Conservation (phyloP, 2,329 filamentous ascomycete genomes). For the Rasamsonia emersonii region DNA sequence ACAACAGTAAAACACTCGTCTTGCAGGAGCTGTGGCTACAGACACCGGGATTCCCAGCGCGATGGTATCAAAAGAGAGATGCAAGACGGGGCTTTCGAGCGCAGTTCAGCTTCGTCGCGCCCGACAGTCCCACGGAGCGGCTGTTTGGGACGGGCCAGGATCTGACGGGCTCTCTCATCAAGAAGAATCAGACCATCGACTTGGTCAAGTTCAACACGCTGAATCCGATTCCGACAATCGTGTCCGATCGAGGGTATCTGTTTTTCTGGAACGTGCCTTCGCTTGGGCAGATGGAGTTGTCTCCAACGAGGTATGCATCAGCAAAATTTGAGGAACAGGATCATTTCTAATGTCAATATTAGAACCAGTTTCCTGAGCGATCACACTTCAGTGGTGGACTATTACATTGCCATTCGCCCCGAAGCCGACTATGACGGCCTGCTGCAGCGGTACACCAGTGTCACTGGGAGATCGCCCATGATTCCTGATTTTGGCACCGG, state of each 20-base stretch:
- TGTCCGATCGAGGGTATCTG: conserved; percentile 52
- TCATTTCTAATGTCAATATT: no score
- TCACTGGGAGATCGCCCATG: conserved; percentile 48
- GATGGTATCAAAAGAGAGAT: conserved; percentile 28
- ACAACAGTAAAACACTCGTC: conserved; percentile 27
- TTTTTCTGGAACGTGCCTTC: conserved; percentile 57
- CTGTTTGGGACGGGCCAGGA: conserved; percentile 59
- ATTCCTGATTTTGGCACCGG: conserved; percentile 59
- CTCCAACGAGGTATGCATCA: conserved; percentile 44
- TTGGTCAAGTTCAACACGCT: conserved; percentile 58
- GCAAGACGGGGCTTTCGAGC: conserved; percentile 27
- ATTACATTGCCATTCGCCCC: conserved; percentile 50
- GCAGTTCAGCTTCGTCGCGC: conserved; percentile 29
- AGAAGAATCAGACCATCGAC: conserved; percentile 53
- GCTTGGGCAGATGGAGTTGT: conserved; percentile 50
- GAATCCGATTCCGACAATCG: conserved; percentile 51
- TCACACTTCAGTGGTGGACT: no score
- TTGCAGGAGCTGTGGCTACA: conserved; percentile 27
- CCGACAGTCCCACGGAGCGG: conserved; percentile 38
- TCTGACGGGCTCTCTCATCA: conserved; percentile 50
- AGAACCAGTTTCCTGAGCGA: no score
- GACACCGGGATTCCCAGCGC: conserved; percentile 26
- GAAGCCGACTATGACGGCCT: conserved; percentile 45
- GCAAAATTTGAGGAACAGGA: no score
- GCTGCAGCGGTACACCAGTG: conserved; percentile 42